These are phyloP conservation scores for Penicillium silybi DNA, from an alignment of 495 filamentous ascomycete genomes.

Conservation along the genomic window DNA sequence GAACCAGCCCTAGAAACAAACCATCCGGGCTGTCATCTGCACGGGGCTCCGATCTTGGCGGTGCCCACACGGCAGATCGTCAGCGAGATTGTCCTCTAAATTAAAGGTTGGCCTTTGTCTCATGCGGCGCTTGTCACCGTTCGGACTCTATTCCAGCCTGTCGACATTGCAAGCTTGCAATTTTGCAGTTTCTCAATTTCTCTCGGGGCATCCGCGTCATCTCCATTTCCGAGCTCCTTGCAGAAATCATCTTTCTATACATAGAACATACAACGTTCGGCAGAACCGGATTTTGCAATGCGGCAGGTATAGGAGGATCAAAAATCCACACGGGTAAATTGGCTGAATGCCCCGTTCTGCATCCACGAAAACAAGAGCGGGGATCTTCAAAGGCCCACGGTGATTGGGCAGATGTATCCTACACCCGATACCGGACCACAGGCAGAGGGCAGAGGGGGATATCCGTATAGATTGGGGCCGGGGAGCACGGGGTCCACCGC, in stretches of 20 bases:
- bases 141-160: not conserved
- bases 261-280: conserved; percentile 1
- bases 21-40: conserved; percentile 37
- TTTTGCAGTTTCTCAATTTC: too few relatives aligned
- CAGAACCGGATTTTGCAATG: not conserved
- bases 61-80: conserved; percentile 46
- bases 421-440: conserved; percentile 22
- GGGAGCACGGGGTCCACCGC: too few relatives aligned
- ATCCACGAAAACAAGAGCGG: not conserved
- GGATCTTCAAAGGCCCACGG: not conserved
- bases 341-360: not conserved
- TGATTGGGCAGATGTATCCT: conserved; percentile 9
- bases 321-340: conserved; percentile 11
- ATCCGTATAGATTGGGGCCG: conserved; percentile 5
- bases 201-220: conserved; percentile 6
- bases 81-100: conserved; percentile 26
- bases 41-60: conserved; percentile 38
- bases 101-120: conserved; percentile 18
- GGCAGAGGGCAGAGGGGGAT: conserved; percentile 6
- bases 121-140: conserved; percentile 15
- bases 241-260: conserved; percentile 1
- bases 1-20: conserved; percentile 13
- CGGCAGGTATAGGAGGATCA: not conserved
- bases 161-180: conserved; percentile 4
- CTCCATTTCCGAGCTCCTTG: not conserved